Base-by-base conservation (phyloP, 192 early-diverging fungal species). In the Haplosporangium gracile region DNA sequence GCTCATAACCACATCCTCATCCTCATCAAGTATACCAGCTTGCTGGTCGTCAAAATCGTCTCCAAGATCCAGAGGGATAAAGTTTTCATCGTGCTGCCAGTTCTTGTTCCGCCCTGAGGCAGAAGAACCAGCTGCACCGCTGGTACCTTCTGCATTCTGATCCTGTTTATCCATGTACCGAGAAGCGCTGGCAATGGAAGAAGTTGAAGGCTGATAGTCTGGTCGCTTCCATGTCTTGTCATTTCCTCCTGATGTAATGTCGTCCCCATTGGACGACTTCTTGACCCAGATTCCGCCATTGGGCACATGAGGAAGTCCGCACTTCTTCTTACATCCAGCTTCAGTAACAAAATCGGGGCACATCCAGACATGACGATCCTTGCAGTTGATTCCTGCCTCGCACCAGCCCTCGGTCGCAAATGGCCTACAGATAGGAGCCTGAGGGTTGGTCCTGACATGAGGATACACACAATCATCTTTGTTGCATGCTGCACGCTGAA, bases 301-400 rank as follows among this genome's bases (percentile, higher is more conserved):
- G 32, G 80, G 89, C 0, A 91, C 72, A 88, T 95, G 95, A 4
- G 94, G 92, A 78, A 94, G 82, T 8, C 89, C 89, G 76, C 95
- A 96, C 29, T 90, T 92, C 24, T 81, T 87, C 24, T 84, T 73
- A 73, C 95, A 96, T 36, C 91, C 91, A 16, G 88, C 88, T 34
- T 92, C 91, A 24, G 93, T 93, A 0, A 89, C 90, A 90, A 93
- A 94, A 77, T 93, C 93, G 0, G 95, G 95, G 55, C 95, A 96
- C 29, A 94, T 91, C 84, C 91, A 91, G 7, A 94, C 90, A 83
- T 96, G 95, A 5, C 93, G 90, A 70, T 93, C 83, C 26, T 82
- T 81, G 75, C 95, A 96, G 10, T 79, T 76, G 1, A 32, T 40
- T 26, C 93, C 95, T 53, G 90, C 89, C 16, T 90, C 84, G 77